These are phyloP conservation scores for Colletotrichum endophyticum DNA, from an alignment of 2,329 filamentous ascomycete genomes.

Conservation along the genomic window DNA sequence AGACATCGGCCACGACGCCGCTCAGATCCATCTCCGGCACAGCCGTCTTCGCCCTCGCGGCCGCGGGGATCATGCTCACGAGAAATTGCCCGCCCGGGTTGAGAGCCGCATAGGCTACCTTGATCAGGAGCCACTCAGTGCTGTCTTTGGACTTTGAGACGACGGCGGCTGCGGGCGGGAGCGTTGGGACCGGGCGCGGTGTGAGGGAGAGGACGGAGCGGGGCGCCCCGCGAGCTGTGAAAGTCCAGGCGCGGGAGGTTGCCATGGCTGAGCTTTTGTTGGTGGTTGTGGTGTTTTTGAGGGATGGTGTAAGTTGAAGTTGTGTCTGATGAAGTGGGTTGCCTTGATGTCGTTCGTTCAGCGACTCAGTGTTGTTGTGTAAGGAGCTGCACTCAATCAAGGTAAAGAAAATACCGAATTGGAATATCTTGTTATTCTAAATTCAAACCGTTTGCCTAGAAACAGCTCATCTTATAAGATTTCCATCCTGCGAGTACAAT, in stretches of 20 bases:
- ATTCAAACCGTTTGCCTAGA: not conserved
- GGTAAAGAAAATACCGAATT: not conserved
- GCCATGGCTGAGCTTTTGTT: not conserved
- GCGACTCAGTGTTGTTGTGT: not conserved
- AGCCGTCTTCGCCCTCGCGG: constrained; percentile 36
- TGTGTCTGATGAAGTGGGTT: not conserved
- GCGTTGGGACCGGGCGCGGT: constrained; percentile 23
- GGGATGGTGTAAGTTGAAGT: not conserved
- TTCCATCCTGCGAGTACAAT: not conserved
- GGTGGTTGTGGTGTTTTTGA: not conserved
- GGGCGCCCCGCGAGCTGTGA: constrained; percentile 31
- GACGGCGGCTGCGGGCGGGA: constrained; percentile 31
- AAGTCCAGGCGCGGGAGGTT: constrained; percentile 31
- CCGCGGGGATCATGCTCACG: constrained; percentile 43
- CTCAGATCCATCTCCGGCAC: constrained; percentile 50
- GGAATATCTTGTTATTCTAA: not conserved
- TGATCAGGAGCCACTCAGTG: constrained; percentile 41
- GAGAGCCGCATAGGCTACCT: constrained; percentile 46
- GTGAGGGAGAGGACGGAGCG: constrained; percentile 29
- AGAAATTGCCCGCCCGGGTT: constrained; percentile 48
- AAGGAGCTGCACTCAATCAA: not conserved
- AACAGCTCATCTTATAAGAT: not conserved
- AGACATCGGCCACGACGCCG: constrained; percentile 41
- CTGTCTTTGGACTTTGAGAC: constrained; percentile 25
- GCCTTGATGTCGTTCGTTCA: not conserved